Evolutionary conservation across 2,329 filamentous ascomycete species (phyloP).

Genomic region (Aureobasidium sp.): DNA sequence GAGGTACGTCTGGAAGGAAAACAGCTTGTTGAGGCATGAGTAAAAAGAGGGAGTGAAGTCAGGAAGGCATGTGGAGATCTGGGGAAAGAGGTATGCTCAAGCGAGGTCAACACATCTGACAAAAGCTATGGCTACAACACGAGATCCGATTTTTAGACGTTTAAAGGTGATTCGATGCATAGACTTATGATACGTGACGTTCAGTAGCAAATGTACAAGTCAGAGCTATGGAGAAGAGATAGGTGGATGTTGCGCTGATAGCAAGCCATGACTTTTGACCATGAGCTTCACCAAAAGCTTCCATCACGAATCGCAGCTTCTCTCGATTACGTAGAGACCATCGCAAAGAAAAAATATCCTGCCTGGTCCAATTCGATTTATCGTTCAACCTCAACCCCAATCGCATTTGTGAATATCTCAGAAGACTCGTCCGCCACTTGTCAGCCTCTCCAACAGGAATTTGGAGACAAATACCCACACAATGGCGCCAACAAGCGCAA

Average conservation of each 20-base stretch:
- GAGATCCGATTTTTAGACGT: background rate
- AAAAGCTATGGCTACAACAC: background rate
- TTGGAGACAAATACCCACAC: background rate
- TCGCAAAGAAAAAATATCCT: constrained; percentile 4
- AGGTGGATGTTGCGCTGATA: too few species aligned
- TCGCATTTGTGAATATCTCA: background rate
- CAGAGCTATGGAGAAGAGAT: too few species aligned
- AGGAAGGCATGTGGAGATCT: background rate
- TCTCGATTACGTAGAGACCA: constrained; percentile 12
- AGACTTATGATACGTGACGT: too few species aligned
- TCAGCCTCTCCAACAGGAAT: background rate
- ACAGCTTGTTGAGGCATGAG: background rate
- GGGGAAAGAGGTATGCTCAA: background rate
- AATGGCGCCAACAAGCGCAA: constrained; percentile 57
- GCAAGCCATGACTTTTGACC: background rate
- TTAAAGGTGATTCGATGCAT: background rate
- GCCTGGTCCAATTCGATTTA: background rate
- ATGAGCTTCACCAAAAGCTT: background rate
- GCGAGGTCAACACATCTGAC: constrained; percentile 5
- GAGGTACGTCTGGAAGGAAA: too few species aligned
- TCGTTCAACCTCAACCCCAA: background rate
- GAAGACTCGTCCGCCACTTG: background rate
- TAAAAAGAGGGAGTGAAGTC: background rate
- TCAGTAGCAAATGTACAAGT: too few species aligned
- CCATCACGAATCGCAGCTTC: background rate